phyloP scores from a whole-genome alignment of 306 rosid genomes.

The Quercus gilva region DNA sequence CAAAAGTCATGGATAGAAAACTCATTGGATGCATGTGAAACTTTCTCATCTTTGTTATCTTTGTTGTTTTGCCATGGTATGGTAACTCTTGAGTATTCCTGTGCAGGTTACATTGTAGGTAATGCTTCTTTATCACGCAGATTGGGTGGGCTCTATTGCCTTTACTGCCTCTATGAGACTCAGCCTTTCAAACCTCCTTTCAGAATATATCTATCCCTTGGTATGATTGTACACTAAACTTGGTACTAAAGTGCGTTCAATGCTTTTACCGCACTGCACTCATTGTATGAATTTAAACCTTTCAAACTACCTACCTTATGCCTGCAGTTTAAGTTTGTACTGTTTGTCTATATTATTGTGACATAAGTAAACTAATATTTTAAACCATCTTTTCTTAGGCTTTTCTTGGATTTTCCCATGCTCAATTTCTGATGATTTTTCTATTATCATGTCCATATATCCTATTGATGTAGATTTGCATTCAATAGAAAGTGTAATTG shows the following conservation, averaged over 20 bases:
- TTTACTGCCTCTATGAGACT: slow-evolving; percentile 80
- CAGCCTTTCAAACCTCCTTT: slow-evolving; percentile 80
- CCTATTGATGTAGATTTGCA: background rate
- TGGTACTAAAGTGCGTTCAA: background rate
- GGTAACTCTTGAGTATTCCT: slow-evolving; percentile 18
- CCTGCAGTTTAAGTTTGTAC: background rate
- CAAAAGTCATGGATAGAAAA: too few relatives aligned
- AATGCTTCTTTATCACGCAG: slow-evolving; percentile 48
- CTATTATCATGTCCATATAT: background rate
- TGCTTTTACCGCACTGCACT: too few relatives aligned
- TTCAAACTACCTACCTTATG: background rate
- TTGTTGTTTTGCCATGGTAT: background rate
- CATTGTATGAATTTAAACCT: background rate
- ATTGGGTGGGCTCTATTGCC: slow-evolving; percentile 82
- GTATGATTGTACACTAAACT: slow-evolving; percentile 34
- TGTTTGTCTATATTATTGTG: background rate
- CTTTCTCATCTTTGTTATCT: background rate
- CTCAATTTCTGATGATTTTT: background rate
- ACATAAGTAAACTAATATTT: too few relatives aligned
- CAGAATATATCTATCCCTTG: slow-evolving; percentile 72
- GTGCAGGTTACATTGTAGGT: slow-evolving; percentile 62
- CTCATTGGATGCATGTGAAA: too few relatives aligned
- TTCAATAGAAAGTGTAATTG: background rate
- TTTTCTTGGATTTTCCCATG: too few relatives aligned
- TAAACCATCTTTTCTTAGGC: too few relatives aligned